Percentiles rank a stretch among this genome's conserved stretches.
These are phyloP conservation scores for Hapsidospora chrysogenum DNA, from an alignment of 495 filamentous ascomycete species.

Conservation along the genomic window DNA sequence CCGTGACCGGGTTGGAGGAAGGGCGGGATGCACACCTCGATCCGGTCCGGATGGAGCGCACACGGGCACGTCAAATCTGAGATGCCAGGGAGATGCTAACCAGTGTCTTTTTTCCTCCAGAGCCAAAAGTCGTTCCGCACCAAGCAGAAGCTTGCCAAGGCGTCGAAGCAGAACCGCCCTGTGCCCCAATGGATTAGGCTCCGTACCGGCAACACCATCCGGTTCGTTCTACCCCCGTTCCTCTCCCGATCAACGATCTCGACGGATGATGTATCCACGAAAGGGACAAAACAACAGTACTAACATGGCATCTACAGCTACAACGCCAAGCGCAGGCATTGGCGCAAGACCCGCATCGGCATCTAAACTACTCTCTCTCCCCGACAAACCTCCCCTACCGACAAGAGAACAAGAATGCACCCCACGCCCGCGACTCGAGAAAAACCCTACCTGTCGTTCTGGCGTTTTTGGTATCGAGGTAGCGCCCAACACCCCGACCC, in stretches of 20 bases:
- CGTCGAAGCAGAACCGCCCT: conserved; percentile 97
- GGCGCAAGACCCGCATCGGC: conserved; percentile 98
- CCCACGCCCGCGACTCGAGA: too few species aligned
- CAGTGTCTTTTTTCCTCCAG: conserved; percentile 25
- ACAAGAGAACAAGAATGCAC: too few species aligned
- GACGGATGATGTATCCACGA: neutral
- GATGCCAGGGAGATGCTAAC: neutral
- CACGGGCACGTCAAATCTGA: conserved; percentile 11
- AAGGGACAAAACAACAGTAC: neutral
- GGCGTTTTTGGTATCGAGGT: too few species aligned
- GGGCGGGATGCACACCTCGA: neutral
- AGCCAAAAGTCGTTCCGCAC: conserved; percentile 98
- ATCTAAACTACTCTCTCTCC: conserved; percentile 40
- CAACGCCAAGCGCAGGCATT: conserved; percentile 98
- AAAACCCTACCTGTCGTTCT: too few species aligned
- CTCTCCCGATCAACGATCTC: neutral
- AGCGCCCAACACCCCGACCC: too few species aligned
- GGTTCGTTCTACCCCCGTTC: conserved; percentile 38
- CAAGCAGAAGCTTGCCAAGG: conserved; percentile 99
- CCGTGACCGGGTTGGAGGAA: neutral
- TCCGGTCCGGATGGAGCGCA: neutral
- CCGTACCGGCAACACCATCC: conserved; percentile 94
- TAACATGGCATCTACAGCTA: conserved; percentile 44
- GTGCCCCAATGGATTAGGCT: conserved; percentile 99
- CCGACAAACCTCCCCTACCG: too few species aligned